Base-by-base conservation (phyloP, 1,284 basidiomycete genomes). In the Rhodotorula sp. region DNA sequence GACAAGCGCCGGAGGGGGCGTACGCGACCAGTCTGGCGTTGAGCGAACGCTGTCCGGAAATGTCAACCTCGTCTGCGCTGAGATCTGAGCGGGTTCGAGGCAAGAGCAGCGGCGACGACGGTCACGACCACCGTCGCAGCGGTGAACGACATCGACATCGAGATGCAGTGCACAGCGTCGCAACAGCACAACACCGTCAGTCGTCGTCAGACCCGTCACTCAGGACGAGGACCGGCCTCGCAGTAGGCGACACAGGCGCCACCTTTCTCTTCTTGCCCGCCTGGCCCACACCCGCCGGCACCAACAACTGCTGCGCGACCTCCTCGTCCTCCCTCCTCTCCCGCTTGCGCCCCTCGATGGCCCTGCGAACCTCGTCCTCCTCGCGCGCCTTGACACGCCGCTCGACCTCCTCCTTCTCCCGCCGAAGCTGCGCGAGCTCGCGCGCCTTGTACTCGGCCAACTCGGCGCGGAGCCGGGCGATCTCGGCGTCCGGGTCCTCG, bases 401-500 rank as follows among this genome's bases (percentile, higher is more conserved):
- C 39, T 24, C 22, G 15, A 30, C n/a, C 34, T 15, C 29, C 22
- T 48, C 57, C 46, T 46, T 27, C 57, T 59, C 57, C 8, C 17
- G 15, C 20, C 46, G 7, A 6, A 59, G 32, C 58, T 34, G 29
- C 58, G 48, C 46, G 13, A 59, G 30, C 47, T 59, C 58, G 9
- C 32, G 19, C 47, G n/a, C 8, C 30, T 59, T 59, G 47, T 59
- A 59, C 58, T 24, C 47, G 29, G 58, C 58, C 24, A 59, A 13
- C 44, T 59, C 58, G 22, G 58, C 47, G 6, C 47, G 46, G 5
- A 59, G 47, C 9, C 47, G 47, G 24, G 58, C 58, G 22, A 59
- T 9, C 34, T 59, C 58, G 30, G 46, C 30, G 30, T 59, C 47
- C 30, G 34, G 30, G 47, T 24, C 47, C 4, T 59, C n/a, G n/a